These are phyloP conservation scores for Lichenothelia convexa DNA, from an alignment of 495 filamentous ascomycete genomes.

Conservation along the genomic window DNA sequence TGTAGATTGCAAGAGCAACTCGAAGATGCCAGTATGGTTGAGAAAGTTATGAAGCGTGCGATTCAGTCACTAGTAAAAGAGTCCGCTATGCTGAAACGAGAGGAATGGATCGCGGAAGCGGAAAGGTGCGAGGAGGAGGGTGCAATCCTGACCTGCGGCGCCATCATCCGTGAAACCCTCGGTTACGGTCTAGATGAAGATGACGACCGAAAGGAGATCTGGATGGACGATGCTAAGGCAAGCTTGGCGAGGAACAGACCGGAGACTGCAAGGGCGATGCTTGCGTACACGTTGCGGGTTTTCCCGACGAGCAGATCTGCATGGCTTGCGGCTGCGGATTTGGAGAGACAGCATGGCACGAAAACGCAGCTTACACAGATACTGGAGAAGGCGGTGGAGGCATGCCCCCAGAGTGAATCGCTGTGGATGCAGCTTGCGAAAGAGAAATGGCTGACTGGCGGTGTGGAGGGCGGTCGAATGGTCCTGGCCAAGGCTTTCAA, in stretches of 20 bases:
- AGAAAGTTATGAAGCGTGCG: conserved; percentile 83
- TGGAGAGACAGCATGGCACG: conserved; percentile 78
- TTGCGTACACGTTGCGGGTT: conserved; percentile 72
- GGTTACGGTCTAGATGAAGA: conserved; percentile 92
- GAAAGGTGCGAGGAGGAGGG: conserved; percentile 91
- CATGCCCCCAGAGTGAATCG: conserved; percentile 73
- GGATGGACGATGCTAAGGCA: conserved; percentile 77
- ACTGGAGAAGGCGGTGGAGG: conserved; percentile 83
- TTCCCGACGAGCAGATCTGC: conserved; percentile 68
- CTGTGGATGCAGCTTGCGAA: conserved; percentile 92
- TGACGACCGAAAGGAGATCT: conserved; percentile 85
- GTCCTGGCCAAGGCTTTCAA: conserved; percentile 79
- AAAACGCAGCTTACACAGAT: conserved; percentile 68
- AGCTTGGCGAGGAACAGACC: conserved; percentile 62
- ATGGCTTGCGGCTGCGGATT: conserved; percentile 76
- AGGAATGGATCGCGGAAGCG: conserved; percentile 92
- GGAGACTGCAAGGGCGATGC: conserved; percentile 83
- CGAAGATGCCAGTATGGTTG: conserved; percentile 46
- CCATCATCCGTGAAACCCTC: conserved; percentile 82
- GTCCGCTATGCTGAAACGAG: conserved; percentile 87
- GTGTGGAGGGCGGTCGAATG: conserved; percentile 64
- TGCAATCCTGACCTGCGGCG: conserved; percentile 64
- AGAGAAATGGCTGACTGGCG: conserved; percentile 75
- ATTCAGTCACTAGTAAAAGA: conserved; percentile 77
- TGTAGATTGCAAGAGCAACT: conserved; percentile 84